phyloP scores from a whole-genome alignment of 176 grass and related monocot genomes.

The Puya raimondii region DNA sequence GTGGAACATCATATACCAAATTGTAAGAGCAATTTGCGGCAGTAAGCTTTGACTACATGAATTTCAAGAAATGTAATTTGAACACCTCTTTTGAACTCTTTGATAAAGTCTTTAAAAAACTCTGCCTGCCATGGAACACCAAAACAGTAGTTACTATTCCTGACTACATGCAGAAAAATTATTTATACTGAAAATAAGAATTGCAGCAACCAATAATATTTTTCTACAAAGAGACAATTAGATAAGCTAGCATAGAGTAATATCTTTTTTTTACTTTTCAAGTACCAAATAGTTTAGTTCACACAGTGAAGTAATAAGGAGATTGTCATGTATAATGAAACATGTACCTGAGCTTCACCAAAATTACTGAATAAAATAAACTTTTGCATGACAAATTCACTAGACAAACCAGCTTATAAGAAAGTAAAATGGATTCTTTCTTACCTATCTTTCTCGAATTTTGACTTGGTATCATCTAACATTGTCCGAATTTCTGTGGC shows the following conservation, averaged over 20 bases:
- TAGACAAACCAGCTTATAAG: slow-evolving; percentile 1
- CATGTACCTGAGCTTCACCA: no score
- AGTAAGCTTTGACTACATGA: background rate
- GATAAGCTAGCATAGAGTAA: no score
- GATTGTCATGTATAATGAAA: no score
- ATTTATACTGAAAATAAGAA: background rate
- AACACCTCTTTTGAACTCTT: slow-evolving; percentile 86
- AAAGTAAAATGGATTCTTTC: slow-evolving; percentile 4
- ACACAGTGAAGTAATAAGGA: no score
- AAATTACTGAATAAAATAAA: background rate
- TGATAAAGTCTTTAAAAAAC: slow-evolving; percentile 62
- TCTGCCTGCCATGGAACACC: slow-evolving; percentile 44
- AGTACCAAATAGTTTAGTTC: no score
- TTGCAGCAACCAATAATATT: slow-evolving; percentile 2
- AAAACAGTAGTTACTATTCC: slow-evolving; percentile 16
- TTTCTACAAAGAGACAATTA: background rate
- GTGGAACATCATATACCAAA: slow-evolving; percentile 13
- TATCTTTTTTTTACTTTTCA: no score
- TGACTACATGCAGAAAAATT: slow-evolving; percentile 1
- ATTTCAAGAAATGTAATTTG: background rate
- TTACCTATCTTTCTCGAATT: slow-evolving; percentile 74
- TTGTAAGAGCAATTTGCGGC: background rate
- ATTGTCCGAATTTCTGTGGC: slow-evolving; percentile 55
- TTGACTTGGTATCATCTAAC: slow-evolving; percentile 61
- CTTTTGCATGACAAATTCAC: background rate